These are phyloP conservation scores for Fusarium tupiense DNA, from an alignment of 2,329 filamentous ascomycete species.

Conservation along the genomic window DNA sequence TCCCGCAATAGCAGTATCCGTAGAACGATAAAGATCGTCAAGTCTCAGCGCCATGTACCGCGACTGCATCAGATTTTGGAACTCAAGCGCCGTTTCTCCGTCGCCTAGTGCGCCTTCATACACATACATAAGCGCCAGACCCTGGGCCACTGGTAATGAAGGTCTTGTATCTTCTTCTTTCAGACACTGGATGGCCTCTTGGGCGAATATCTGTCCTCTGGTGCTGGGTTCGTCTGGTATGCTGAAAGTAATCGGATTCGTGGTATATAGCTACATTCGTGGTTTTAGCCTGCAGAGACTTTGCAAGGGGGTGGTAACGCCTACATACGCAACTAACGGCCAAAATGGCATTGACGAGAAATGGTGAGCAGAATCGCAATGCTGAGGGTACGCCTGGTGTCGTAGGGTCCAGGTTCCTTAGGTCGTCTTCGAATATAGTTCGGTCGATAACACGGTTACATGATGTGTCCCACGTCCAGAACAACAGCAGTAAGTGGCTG, in stretches of 20 bases:
- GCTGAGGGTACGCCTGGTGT: background rate
- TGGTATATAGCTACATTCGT: constrained; percentile 10
- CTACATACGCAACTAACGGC: constrained; percentile 32
- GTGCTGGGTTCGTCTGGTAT: background rate
- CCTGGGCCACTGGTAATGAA: constrained; percentile 11
- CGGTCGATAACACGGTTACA: constrained; percentile 25
- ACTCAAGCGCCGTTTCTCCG: constrained; percentile 1
- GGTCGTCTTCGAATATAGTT: constrained; percentile 24
- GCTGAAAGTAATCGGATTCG: constrained; percentile 3
- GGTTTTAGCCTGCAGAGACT: background rate
- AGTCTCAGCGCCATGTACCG: constrained; percentile 19
- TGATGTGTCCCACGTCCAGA: constrained; percentile 26
- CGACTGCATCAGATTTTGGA: constrained; percentile 22
- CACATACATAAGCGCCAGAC: constrained; percentile 19
- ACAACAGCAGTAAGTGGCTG: constrained; percentile 15
- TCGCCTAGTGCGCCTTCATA: constrained; percentile 22
- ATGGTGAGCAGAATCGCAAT: constrained; percentile 28
- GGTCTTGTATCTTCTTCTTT: constrained; percentile 8
- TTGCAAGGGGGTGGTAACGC: background rate
- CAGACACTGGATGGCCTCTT: constrained; percentile 12
- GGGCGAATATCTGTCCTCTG: constrained; percentile 16
- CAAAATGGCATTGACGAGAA: constrained; percentile 31
- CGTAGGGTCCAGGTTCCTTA: constrained; percentile 10
- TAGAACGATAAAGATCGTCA: constrained; percentile 17
- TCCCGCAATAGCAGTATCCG: constrained; percentile 16